These are phyloP conservation scores for Sporothrix pseudoabietina DNA, from an alignment of 2,329 filamentous ascomycete species.

Conservation along the genomic window DNA sequence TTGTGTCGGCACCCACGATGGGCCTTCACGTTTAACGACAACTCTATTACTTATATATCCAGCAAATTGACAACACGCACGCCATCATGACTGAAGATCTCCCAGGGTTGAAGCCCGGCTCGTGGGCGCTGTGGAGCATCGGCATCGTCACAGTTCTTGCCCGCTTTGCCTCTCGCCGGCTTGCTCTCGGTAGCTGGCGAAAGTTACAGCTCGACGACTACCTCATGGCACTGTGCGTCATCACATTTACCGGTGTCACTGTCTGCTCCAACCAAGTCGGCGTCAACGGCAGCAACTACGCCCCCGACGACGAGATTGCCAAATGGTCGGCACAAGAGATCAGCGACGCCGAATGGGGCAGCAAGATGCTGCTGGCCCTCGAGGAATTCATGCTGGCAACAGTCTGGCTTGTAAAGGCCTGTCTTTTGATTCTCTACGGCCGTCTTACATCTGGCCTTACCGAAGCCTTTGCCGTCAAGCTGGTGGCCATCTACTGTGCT, in stretches of 20 bases:
- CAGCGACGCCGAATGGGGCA: conserved; percentile 51
- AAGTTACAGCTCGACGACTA: conserved; percentile 60
- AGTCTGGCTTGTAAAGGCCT: conserved; percentile 57
- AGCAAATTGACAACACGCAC: not conserved
- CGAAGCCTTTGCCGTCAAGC: conserved; percentile 42
- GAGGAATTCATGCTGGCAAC: conserved; percentile 56
- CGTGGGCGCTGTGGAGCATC: conserved; percentile 36
- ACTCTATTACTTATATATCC: not conserved
- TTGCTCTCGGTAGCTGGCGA: conserved; percentile 49
- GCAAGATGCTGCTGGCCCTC: conserved; percentile 56
- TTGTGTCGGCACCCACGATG: conserved; percentile 1
- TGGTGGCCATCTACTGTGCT: conserved; percentile 41
- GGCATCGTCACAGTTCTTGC: conserved; percentile 33
- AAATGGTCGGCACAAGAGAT: conserved; percentile 51
- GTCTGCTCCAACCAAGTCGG: conserved; percentile 49
- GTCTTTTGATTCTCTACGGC: conserved; percentile 55
- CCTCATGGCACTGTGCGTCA: conserved; percentile 56
- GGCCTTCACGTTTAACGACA: conserved; percentile 2
- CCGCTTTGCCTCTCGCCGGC: conserved; percentile 39
- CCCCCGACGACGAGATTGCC: conserved; percentile 42
- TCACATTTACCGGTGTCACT: conserved; percentile 48
- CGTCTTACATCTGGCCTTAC: conserved; percentile 49
- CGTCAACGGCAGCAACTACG: conserved; percentile 50
- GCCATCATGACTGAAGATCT: not conserved
- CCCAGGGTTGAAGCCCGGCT: conserved; percentile 24